A percentile compares a stretch with the other conserved stretches of the same genome.
Evolutionary conservation across 2,329 filamentous ascomycete species (phyloP).

Genomic region (Hypoxylon sp.): DNA sequence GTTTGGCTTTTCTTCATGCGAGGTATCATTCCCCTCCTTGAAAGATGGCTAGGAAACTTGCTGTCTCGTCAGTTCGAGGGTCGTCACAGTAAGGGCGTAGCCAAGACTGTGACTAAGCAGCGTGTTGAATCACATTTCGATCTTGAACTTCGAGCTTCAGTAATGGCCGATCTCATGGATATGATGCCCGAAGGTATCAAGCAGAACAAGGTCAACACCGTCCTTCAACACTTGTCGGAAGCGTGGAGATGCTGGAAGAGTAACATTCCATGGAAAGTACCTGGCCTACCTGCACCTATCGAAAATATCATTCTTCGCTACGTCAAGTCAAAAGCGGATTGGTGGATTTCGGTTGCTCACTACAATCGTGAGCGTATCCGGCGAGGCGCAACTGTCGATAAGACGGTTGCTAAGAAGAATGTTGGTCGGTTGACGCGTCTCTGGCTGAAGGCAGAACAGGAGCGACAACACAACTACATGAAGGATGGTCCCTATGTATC

Average conservation of each 20-base stretch:
- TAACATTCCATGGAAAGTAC: conserved; percentile 99
- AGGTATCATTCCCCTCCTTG: conserved; percentile 94
- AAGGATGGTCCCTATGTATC: conserved; percentile 99
- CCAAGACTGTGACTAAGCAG: conserved; percentile 99
- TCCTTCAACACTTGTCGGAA: conserved; percentile 95
- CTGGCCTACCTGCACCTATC: conserved; percentile 93
- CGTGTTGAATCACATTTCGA: conserved; percentile 99
- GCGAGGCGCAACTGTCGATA: conserved; percentile 95
- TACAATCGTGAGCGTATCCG: conserved; percentile 98
- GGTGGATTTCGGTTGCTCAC: conserved; percentile 99
- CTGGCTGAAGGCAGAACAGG: conserved; percentile 98
- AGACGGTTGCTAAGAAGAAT: conserved; percentile 99
- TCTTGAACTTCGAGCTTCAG: conserved; percentile 93
- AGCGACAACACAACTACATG: conserved; percentile 99
- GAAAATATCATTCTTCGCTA: conserved; percentile 99
- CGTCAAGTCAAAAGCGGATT: conserved; percentile 98
- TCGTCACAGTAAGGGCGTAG: conserved; percentile 97
- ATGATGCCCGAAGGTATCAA: conserved; percentile 99
- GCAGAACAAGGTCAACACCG: conserved; percentile 98
- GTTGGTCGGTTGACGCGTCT: conserved; percentile 91
- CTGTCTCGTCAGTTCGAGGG: conserved; percentile 98
- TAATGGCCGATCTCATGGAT: conserved; percentile 99
- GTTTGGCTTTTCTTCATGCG: conserved; percentile 99
- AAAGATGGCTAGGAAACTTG: conserved; percentile 97
- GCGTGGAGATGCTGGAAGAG: conserved; percentile 99